Percentiles rank a stretch among this genome's conserved stretches.
phyloP scores from a whole-genome alignment of 2,329 filamentous ascomycete genomes.

The Aureobasidium lini region DNA sequence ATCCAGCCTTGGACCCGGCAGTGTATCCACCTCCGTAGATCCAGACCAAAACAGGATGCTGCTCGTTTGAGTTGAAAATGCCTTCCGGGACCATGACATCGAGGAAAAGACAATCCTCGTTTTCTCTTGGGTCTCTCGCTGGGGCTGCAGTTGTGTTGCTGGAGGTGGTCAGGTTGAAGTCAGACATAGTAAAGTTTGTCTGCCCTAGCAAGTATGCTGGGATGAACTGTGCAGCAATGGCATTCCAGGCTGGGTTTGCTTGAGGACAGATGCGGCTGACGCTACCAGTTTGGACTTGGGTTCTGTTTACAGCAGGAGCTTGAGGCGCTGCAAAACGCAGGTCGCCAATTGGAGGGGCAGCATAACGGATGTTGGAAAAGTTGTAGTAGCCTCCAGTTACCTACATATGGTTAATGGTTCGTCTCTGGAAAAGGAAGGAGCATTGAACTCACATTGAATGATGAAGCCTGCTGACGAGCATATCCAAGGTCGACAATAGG shows the following conservation, averaged over 20 bases:
- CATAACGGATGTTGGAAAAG: slow-evolving; percentile 52
- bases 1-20: slow-evolving; percentile 30
- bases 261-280: slow-evolving; percentile 39
- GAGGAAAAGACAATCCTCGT: slow-evolving; percentile 35
- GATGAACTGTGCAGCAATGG: slow-evolving; percentile 29
- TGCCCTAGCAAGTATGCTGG: slow-evolving; percentile 24
- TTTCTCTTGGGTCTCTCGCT: slow-evolving; percentile 23
- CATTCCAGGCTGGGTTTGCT: slow-evolving; percentile 38
- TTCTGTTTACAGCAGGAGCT: slow-evolving; percentile 35
- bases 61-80: slow-evolving; percentile 26
- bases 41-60: slow-evolving; percentile 34
- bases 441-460: slow-evolving; percentile 35
- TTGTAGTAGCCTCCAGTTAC: slow-evolving; percentile 19
- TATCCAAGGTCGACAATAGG: slow-evolving; percentile 49
- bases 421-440: background rate
- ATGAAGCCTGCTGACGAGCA: slow-evolving; percentile 41
- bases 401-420: background rate
- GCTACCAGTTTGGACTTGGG: slow-evolving; percentile 39
- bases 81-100: slow-evolving; percentile 32
- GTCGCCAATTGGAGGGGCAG: slow-evolving; percentile 44
- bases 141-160: slow-evolving; percentile 6
- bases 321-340: slow-evolving; percentile 44
- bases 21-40: slow-evolving; percentile 46
- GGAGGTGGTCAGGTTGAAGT: slow-evolving; percentile 15
- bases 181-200: slow-evolving; percentile 19